Base-by-base conservation (phyloP, 768 basidiomycete species). In the Steccherinum ochraceum region DNA sequence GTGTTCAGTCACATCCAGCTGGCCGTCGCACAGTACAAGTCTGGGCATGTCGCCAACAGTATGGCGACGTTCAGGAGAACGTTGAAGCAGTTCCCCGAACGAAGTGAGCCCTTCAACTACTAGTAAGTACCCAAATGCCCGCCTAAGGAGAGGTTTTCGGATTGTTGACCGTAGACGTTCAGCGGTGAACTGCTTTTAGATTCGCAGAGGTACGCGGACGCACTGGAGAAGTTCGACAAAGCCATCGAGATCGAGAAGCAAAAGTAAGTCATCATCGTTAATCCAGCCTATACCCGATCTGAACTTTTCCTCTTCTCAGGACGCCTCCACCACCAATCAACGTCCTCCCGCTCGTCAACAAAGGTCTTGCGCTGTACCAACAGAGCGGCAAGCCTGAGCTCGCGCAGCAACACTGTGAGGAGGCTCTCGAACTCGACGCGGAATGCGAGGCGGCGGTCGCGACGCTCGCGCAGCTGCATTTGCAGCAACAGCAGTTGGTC, bases 1-100 rank as follows among this genome's bases (percentile, higher is more conserved):
- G 93, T 98, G 54, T 99, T 97, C 76, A 89, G 86, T 54, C 96
- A 98, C 60, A 95, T 99, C 54, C 95, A 99, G 64, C 79, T 92
- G 48, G 96, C 95, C 1, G 96, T 98, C 20, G 96, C 95, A 30
- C 88, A 92, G 66, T 99, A 98, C 81, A 97, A 98, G 76, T 66
- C 79, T 50, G 88, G 81, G 25, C 78, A 89, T 55, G 61, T 86
- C 11, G 81, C 78, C 18, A 85, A 84, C 56, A 86, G 86, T 61
- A 93, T 95, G 89, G 88, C 85, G 13, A 89, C 85, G 10, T 99
- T 98, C 80, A 74, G 93, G 58, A 72, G 80, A 60, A 89, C 93
- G 40, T 73, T 97, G 66, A 80, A 83, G 58, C 73, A 80, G 44
- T 96, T 97, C 85, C 89, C 91, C 4, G 73, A 85, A 18, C 75